Evolutionary conservation across 2,329 filamentous ascomycete genomes (phyloP).

Genomic region (Pyrenochaeta sp.): DNA sequence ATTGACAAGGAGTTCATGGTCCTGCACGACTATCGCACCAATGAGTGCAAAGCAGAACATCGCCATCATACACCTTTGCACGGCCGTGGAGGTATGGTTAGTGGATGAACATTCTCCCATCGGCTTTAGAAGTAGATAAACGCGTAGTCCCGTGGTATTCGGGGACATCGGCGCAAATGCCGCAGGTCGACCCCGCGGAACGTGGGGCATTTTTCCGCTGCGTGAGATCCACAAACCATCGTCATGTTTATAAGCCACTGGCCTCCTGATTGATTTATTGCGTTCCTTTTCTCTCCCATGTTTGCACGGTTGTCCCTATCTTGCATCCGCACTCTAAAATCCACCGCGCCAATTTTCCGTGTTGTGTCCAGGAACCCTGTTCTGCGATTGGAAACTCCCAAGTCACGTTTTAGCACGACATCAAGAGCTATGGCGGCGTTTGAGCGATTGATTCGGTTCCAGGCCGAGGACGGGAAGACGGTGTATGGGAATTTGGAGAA

Average conservation of each 20-base stretch:
- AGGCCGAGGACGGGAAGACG: slow-evolving; percentile 35
- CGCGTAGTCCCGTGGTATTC: slow-evolving; percentile 12
- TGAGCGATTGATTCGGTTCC: slow-evolving; percentile 44
- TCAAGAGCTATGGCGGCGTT: slow-evolving; percentile 32
- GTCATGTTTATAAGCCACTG: slow-evolving; percentile 2
- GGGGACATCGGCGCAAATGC: slow-evolving; percentile 5
- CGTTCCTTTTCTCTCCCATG: background rate
- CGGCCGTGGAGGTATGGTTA: too few species aligned
- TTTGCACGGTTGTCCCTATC: background rate
- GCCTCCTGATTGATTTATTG: background rate
- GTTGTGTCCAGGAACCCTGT: too few species aligned
- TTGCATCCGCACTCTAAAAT: background rate
- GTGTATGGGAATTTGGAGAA: slow-evolving; percentile 42
- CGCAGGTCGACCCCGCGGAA: slow-evolving; percentile 15
- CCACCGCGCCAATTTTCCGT: too few species aligned
- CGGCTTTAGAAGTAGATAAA: slow-evolving; percentile 1
- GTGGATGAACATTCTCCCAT: slow-evolving; percentile 4
- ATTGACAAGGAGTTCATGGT: too few species aligned
- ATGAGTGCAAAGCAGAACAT: background rate
- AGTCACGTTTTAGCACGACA: slow-evolving; percentile 4
- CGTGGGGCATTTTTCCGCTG: slow-evolving; percentile 1
- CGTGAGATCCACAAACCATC: slow-evolving; percentile 2
- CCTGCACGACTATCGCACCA: too few species aligned
- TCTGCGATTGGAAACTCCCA: too few species aligned
- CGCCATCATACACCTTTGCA: too few species aligned